Conservation (phyloP, 441 rosid species). For the Populus hybrid region DNA sequence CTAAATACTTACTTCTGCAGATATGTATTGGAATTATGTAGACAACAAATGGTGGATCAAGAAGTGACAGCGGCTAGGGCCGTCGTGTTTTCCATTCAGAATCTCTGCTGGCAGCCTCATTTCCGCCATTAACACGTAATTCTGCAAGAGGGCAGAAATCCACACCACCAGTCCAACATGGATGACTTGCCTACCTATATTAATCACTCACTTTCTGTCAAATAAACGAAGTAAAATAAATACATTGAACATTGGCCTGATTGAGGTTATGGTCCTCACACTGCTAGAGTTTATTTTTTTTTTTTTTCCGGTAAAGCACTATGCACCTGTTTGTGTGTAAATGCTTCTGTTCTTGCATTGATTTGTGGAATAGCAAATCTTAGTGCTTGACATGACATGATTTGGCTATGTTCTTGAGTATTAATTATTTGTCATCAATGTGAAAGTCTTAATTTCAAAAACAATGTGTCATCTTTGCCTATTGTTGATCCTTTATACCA, state of each 20-base stretch:
- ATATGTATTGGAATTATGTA: not conserved
- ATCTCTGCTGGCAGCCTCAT: not conserved
- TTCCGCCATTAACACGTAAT: not conserved
- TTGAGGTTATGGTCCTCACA: not conserved
- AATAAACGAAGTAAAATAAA: not conserved
- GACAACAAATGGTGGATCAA: not conserved
- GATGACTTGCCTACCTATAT: not conserved
- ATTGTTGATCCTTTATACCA: no score
- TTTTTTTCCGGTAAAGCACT: not conserved
- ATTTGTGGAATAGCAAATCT: not conserved
- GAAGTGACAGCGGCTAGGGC: not conserved
- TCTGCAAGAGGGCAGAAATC: not conserved
- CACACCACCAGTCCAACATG: not conserved
- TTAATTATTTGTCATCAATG: not conserved
- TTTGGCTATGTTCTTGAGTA: not conserved
- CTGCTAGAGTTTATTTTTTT: not conserved
- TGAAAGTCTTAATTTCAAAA: no score
- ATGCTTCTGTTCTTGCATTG: not conserved
- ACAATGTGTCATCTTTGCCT: no score
- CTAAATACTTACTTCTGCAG: not conserved
- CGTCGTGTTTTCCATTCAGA: not conserved
- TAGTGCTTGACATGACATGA: not conserved
- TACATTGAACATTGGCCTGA: not conserved
- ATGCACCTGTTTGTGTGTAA: not conserved
- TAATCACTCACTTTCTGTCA: not conserved